Evolutionary conservation across 331 rosid species (phyloP).

Genomic region (Arachis monticola): DNA sequence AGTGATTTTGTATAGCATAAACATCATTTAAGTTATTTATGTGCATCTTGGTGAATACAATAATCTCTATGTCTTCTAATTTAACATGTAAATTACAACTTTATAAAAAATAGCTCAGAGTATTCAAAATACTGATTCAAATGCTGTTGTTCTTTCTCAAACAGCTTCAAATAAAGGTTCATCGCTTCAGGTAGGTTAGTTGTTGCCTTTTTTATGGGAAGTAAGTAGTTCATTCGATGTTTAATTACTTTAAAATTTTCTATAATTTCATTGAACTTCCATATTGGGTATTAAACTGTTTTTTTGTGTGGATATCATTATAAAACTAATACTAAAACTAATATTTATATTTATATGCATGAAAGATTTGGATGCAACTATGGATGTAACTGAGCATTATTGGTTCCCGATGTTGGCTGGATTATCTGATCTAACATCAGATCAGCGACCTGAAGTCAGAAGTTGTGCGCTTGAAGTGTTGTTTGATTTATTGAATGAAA

Average conservation of each 20-base stretch:
- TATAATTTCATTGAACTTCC: too few species aligned
- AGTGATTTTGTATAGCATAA: too few species aligned
- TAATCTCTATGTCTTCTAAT: constrained; percentile 35
- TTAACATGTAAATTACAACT: constrained; percentile 74
- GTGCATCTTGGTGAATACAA: constrained; percentile 31
- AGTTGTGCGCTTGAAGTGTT: constrained; percentile 97
- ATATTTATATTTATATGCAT: too few species aligned
- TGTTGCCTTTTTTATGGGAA: constrained; percentile 32
- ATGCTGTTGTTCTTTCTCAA: constrained; percentile 70
- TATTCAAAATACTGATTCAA: constrained; percentile 76
- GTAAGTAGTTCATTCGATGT: constrained; percentile 13
- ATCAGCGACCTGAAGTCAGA: constrained; percentile 91
- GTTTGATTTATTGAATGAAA: constrained; percentile 96
- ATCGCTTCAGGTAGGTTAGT: constrained; percentile 86
- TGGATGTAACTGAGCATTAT: constrained; percentile 92
- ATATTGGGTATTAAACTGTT: too few species aligned
- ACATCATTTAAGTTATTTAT: not conserved
- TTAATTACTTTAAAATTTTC: too few species aligned
- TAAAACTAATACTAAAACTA: too few species aligned
- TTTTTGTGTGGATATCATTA: too few species aligned
- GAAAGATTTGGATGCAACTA: constrained; percentile 46
- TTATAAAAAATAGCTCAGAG: constrained; percentile 93
- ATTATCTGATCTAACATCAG: constrained; percentile 94
- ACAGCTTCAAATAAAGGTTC: constrained; percentile 83
- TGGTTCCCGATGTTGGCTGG: constrained; percentile 99